Conservation (phyloP, 1,284 basidiomycete genomes). For the Apiotrichum akiyoshidainum region DNA sequence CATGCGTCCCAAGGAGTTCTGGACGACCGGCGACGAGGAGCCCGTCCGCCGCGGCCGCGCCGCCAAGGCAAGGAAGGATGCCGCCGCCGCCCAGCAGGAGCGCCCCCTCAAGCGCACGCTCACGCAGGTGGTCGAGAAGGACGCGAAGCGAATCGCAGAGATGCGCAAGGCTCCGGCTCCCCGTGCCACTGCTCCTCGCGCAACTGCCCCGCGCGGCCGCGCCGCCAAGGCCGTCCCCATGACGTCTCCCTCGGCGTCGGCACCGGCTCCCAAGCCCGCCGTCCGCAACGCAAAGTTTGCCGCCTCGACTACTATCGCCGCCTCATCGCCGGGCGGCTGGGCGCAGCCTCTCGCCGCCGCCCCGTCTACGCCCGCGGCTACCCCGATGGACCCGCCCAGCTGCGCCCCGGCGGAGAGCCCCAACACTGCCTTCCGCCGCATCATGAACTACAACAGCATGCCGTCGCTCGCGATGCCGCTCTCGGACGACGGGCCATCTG, state of each 20-base stretch:
- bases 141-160: slow-evolving; percentile 37
- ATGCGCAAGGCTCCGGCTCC: slow-evolving; percentile 12
- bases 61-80: neutral
- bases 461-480: slow-evolving; percentile 43
- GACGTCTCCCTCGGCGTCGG: slow-evolving; percentile 32
- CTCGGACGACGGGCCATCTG: slow-evolving; percentile 33
- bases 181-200: neutral
- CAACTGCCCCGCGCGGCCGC: slow-evolving; percentile 10
- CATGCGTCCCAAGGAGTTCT: slow-evolving; percentile 44
- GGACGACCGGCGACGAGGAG: slow-evolving; percentile 22
- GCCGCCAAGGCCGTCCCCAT: slow-evolving; percentile 24
- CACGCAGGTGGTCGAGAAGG: slow-evolving; percentile 41
- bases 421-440: slow-evolving; percentile 19
- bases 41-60: neutral
- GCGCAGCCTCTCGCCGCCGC: slow-evolving; percentile 7
- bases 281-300: slow-evolving; percentile 24
- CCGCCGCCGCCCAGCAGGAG: slow-evolving; percentile 11
- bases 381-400: neutral
- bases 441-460: slow-evolving; percentile 17
- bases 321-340: slow-evolving; percentile 35
- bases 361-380: neutral
- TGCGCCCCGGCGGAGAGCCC: slow-evolving; percentile 6
- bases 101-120: slow-evolving; percentile 39
- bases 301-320: slow-evolving; percentile 17
- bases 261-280: slow-evolving; percentile 5